Percentiles rank a stretch among this genome's conserved stretches.
Evolutionary conservation across 2,329 filamentous ascomycete genomes (phyloP).

Genomic region (Volutella citrinella): DNA sequence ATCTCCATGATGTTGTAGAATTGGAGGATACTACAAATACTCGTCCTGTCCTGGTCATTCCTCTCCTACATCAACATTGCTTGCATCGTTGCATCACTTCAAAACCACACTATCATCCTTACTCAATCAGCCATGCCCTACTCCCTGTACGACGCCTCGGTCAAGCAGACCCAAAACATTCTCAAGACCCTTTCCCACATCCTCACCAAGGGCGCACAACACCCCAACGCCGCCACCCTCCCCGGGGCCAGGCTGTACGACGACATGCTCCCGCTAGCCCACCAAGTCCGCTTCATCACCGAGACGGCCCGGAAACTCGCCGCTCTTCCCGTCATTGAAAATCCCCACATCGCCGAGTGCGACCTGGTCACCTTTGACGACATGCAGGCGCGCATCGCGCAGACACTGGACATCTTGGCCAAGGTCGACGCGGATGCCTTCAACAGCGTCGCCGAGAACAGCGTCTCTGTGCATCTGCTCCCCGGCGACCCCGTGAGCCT

Average conservation of each 20-base stretch:
- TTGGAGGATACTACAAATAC: too few species aligned
- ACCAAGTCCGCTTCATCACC: conserved; percentile 36
- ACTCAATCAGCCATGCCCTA: conserved; percentile 32
- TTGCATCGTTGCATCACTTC: too few species aligned
- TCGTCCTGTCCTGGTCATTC: too few species aligned
- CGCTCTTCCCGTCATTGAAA: conserved; percentile 31
- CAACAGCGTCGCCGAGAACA: conserved; percentile 28
- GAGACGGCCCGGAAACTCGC: conserved; percentile 30
- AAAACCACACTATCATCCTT: too few species aligned
- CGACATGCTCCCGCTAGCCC: conserved; percentile 43
- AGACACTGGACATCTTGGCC: conserved; percentile 27
- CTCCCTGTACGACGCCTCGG: conserved; percentile 40
- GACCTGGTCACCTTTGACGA: conserved; percentile 33
- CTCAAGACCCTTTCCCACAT: conserved; percentile 32
- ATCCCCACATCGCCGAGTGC: conserved; percentile 21
- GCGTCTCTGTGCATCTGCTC: conserved; percentile 30
- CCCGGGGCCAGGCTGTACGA: conserved; percentile 30
- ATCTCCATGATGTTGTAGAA: too few species aligned
- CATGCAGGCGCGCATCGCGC: conserved; percentile 31
- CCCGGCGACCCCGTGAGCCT: conserved; percentile 24
- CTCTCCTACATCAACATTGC: too few species aligned
- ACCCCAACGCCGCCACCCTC: conserved; percentile 30
- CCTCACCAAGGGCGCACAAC: conserved; percentile 34
- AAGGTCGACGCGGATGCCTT: conserved; percentile 32
- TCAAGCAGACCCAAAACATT: conserved; percentile 29